phyloP scores from a whole-genome alignment of 176 grass and related monocot species.

The Phragmites australis region DNA sequence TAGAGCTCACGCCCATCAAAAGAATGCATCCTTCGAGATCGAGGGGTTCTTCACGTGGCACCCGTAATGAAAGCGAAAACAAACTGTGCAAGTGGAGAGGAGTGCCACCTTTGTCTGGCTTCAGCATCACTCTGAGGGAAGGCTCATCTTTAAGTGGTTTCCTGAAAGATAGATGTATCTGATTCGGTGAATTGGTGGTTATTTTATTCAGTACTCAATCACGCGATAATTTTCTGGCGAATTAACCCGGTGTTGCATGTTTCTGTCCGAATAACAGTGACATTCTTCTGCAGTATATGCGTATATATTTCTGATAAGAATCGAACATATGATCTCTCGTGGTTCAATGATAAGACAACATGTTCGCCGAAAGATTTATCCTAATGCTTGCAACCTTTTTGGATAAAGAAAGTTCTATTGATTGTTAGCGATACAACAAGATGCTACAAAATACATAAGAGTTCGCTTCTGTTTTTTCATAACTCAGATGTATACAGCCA shows the following conservation, averaged over 20 bases:
- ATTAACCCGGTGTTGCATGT: not conserved
- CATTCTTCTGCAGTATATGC: not conserved
- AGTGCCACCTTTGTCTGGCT: not conserved
- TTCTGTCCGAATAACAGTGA: constrained; percentile 5
- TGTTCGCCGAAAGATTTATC: not conserved
- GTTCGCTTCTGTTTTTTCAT: too few relatives aligned
- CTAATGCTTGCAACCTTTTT: too few relatives aligned
- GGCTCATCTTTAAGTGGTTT: not conserved
- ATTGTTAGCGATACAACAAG: too few relatives aligned
- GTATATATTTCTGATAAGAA: constrained; percentile 7
- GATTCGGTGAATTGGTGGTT: not conserved
- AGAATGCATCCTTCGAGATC: not conserved
- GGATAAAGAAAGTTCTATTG: too few relatives aligned
- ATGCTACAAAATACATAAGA: too few relatives aligned
- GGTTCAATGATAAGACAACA: not conserved
- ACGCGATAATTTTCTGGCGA: not conserved
- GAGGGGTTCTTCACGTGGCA: constrained; percentile 11
- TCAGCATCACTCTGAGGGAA: not conserved
- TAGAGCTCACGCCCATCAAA: not conserved
- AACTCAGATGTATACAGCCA: too few relatives aligned
- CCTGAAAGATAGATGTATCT: constrained; percentile 2
- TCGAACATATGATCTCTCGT: not conserved
- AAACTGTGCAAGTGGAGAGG: not conserved
- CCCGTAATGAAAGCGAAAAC: constrained; percentile 22
- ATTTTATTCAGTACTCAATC: not conserved